Conservation (phyloP, 306 rosid genomes). For the Lithocarpus polystachyus region DNA sequence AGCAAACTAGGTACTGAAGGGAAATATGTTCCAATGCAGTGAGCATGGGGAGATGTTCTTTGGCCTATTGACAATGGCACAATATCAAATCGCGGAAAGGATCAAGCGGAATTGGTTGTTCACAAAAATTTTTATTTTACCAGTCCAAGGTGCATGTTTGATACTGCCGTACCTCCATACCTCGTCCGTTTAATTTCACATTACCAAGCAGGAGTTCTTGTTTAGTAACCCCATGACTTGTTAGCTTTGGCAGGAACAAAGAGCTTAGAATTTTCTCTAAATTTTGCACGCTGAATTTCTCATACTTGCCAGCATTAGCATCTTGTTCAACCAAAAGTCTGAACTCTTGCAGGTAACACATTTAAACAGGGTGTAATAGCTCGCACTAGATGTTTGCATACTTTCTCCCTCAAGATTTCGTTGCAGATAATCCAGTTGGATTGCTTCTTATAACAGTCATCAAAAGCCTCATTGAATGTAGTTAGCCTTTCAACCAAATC, state of each 20-base stretch:
- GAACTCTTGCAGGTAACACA: conserved; percentile 42
- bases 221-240: background rate
- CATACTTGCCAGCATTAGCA: conserved; percentile 40
- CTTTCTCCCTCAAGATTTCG: conserved; percentile 52
- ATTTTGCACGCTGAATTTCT: conserved; percentile 35
- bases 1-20: no score
- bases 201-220: background rate
- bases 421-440: conserved; percentile 62
- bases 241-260: conserved; percentile 29
- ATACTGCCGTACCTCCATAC: no score
- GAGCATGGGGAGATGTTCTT: no score
- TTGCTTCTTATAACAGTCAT: conserved; percentile 58
- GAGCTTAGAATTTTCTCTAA: conserved; percentile 41
- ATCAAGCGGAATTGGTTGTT: conserved; percentile 46
- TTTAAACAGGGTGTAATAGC: conserved; percentile 63
- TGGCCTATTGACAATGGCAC: conserved; percentile 2
- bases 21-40: no score
- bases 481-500: conserved; percentile 43
- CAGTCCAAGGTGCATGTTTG: conserved; percentile 28
- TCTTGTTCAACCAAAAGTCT: conserved; percentile 48
- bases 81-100: conserved; percentile 31
- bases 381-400: conserved; percentile 58
- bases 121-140: conserved; percentile 40
- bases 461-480: conserved; percentile 57
- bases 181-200: no score